A percentile compares a stretch with the other conserved stretches of the same genome.
Conservation (phyloP, 148 eudicot species). For the Rhododendron henanense region DNA sequence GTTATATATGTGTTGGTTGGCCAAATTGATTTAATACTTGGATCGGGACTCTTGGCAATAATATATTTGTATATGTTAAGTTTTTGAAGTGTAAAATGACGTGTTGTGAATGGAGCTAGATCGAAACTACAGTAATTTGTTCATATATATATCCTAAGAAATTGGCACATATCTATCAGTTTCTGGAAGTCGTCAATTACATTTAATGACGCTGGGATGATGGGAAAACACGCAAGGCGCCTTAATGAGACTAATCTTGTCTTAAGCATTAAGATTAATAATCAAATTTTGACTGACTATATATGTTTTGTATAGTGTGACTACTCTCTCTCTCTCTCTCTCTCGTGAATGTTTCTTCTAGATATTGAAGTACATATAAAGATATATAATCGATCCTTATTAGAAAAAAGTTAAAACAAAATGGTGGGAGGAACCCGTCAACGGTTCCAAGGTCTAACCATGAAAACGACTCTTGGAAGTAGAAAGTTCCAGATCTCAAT, state of each 20-base stretch:
- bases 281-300: background rate
- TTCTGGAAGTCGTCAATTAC: background rate
- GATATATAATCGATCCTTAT: background rate
- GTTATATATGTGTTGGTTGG: no score
- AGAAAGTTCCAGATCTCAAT: background rate
- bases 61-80: no score
- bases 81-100: no score
- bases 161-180: no score
- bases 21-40: no score
- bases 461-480: background rate
- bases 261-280: background rate
- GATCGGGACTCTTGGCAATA: no score
- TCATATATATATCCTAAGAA: no score
- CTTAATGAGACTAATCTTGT: background rate
- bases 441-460: conserved; percentile 2
- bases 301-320: background rate
- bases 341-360: background rate
- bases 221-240: background rate
- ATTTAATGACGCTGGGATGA: background rate
- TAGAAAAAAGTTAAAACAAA: background rate
- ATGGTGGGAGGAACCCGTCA: conserved; percentile 1
- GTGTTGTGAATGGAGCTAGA: no score
- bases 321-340: background rate
- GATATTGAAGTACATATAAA: background rate
- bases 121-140: no score